phyloP scores from a whole-genome alignment of 208 protist species.

The Crithidia expoeki region DNA sequence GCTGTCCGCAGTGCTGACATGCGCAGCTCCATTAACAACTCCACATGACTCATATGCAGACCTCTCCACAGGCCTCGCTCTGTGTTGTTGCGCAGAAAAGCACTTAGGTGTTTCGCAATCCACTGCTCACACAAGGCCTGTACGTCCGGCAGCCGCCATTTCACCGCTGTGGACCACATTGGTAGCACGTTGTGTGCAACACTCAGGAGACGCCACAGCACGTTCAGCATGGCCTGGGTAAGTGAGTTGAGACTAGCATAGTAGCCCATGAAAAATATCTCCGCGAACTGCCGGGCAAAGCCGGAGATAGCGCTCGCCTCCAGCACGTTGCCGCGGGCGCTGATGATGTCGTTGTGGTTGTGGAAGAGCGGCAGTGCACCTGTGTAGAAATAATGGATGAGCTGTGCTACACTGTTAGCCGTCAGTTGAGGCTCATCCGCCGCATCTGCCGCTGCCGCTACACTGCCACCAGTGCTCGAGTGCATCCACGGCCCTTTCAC shows the following conservation, averaged over 20 bases:
- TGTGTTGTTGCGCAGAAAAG: constrained; percentile 17
- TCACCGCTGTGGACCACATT: constrained; percentile 23
- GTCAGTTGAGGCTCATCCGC: constrained; percentile 5
- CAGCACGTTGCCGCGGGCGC: not conserved
- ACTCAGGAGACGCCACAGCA: constrained; percentile 24
- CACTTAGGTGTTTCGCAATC: constrained; percentile 21
- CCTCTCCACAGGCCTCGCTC: constrained; percentile 24
- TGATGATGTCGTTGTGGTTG: constrained; percentile 8
- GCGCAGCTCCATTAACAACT: constrained; percentile 24
- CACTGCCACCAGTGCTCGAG: not conserved
- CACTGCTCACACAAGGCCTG: constrained; percentile 29
- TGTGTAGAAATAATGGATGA: constrained; percentile 31
- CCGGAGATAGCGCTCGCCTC: not conserved
- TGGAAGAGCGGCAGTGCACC: constrained; percentile 28
- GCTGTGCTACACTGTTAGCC: constrained; percentile 15
- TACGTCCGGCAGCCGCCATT: constrained; percentile 25
- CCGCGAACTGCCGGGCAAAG: constrained; percentile 26
- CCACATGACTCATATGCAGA: constrained; percentile 17
- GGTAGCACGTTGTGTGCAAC: constrained; percentile 13
- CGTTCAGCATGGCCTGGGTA: constrained; percentile 27
- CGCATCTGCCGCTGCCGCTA: not conserved
- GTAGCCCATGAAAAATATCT: constrained; percentile 20
- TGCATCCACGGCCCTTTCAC: constrained; percentile 1
- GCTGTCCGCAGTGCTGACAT: not conserved
- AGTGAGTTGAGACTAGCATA: constrained; percentile 26